A percentile compares a stretch with the other conserved stretches of the same genome.
Conservation (phyloP, 345 rosid species). For the Eucalyptus camaldulensis region DNA sequence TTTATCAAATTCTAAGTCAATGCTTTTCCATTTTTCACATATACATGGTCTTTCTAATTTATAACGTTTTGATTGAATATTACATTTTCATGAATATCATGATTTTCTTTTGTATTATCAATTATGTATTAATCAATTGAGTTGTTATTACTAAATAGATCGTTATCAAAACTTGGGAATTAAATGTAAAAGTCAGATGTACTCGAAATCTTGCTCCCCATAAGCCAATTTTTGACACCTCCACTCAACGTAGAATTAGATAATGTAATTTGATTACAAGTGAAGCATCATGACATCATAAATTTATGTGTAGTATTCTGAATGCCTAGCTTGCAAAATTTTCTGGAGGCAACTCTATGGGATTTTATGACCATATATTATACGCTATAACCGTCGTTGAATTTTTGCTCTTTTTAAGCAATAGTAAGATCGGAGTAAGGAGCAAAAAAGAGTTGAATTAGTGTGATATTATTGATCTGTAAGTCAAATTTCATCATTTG, state of each 20-base stretch:
- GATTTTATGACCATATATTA: neutral
- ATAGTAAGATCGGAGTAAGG: neutral
- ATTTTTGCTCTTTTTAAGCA: neutral
- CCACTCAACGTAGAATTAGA: too few species aligned
- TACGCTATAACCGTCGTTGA: neutral
- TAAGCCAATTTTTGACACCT: neutral
- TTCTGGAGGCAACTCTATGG: neutral
- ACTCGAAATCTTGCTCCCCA: neutral
- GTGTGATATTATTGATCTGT: neutral
- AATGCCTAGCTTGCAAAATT: neutral
- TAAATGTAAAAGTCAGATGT: neutral
- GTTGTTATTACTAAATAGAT: too few species aligned
- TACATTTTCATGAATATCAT: too few species aligned
- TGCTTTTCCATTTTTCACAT: rapidly evolving
- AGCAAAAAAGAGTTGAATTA: neutral
- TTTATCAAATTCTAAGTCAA: too few species aligned
- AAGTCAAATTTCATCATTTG: neutral
- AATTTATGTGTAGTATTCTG: neutral
- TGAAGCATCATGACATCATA: neutral
- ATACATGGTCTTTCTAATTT: neutral
- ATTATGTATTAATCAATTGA: neutral
- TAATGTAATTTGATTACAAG: neutral
- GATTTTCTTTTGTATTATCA: too few species aligned
- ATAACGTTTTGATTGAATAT: too few species aligned
- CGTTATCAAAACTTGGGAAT: neutral